Base-by-base conservation (phyloP, 208 protist species). In the Leishmania braziliensis region DNA sequence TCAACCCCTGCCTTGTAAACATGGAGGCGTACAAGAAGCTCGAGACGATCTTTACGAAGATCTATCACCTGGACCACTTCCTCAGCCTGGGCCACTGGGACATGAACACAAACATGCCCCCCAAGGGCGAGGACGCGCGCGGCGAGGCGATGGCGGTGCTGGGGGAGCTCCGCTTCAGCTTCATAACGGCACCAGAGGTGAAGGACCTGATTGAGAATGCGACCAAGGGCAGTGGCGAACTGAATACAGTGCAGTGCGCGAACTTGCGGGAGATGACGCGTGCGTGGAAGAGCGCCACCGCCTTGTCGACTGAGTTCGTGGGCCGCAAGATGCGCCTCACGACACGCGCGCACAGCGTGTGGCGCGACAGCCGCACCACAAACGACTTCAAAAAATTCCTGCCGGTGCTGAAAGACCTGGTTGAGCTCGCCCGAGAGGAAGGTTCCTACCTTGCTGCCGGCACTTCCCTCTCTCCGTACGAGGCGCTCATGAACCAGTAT, bases 1-100 rank as follows among this genome's bases (percentile, higher is more conserved):
- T 33, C 71, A 18, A 8, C n/a, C 48, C 33, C 12, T 23, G 23
- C 68, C 43, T 81, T n/a, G 60, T 68, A 68, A 76, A 77, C 23
- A 96, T 97, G 92, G 83, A 92, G 78, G 51, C 91, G 12, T 95
- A 97, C 83, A 85, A 89, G 58, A 76, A 94, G 75, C 88, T 97
- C 9, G 90, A 95, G 82, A 56, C 69, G 77, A 50, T 91, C 36
- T 95, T 91, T 72, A 86, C 82, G 26, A 88, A 88, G 83, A 26
- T 95, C 33, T 91, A 93, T 78, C 86, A 81, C 71, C 86, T 93
- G 39, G 56, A 84, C 46, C 90, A 95, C 87, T 76, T 95, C 39
- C 60, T 89, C 0, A 68, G 70, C 5, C 79, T 97, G 6, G 89
- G 84, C 0, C 39, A 77, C 16, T 98, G 95, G 95, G 95, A 97